A percentile compares a stretch with the other conserved stretches of the same genome.
Conservation (phyloP, 73 alveolate genomes). For the Paramecium octaurelia region DNA sequence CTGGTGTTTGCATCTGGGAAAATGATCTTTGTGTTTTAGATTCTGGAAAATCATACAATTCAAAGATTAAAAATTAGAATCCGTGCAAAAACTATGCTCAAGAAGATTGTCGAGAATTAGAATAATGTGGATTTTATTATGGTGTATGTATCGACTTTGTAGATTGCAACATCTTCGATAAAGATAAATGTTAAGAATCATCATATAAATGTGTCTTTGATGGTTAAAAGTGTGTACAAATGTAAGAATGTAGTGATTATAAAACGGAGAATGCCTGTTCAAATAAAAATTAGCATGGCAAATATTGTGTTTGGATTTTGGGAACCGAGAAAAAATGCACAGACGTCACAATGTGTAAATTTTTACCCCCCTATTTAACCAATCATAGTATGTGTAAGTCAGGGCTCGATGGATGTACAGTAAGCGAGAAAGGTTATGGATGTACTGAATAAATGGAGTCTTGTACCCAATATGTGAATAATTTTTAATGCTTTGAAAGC, state of each 20-base stretch:
- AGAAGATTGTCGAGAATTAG: not conserved
- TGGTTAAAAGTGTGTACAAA: not conserved
- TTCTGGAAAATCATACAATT: not conserved
- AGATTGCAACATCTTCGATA: not conserved
- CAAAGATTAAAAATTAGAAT: not conserved
- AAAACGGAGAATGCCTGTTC: not conserved
- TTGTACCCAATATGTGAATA: not conserved
- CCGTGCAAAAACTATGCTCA: not conserved
- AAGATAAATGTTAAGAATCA: not conserved
- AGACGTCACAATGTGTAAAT: not conserved
- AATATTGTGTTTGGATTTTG: not conserved
- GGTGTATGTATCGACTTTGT: not conserved
- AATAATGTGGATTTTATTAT: not conserved
- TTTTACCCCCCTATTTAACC: not conserved
- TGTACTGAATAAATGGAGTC: not conserved
- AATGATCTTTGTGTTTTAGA: not conserved
- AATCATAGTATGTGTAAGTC: not conserved
- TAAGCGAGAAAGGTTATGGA: not conserved
- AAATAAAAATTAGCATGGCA: not conserved
- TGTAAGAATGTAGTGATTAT: not conserved
- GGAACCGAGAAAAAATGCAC: not conserved
- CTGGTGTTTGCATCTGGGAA: not conserved
- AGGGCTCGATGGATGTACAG: not conserved
- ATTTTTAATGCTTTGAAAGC: not conserved
- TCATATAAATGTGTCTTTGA: not conserved